These are phyloP conservation scores for Naganishia vishniacii DNA, from an alignment of 768 basidiomycete genomes.

Conservation along the genomic window DNA sequence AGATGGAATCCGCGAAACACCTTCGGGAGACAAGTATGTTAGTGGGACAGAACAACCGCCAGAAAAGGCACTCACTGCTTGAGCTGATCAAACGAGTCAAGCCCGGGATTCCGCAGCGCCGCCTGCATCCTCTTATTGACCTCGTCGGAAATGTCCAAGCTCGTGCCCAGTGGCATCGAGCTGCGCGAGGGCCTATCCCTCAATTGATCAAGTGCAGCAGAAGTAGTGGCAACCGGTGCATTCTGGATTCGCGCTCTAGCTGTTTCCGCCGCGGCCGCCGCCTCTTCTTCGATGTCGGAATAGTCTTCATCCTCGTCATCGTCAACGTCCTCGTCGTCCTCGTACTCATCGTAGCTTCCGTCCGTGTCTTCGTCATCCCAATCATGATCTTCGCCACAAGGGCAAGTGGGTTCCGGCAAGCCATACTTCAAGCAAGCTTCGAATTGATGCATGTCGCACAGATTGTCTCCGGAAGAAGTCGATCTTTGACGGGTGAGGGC, in stretches of 20 bases:
- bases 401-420: slow-evolving; percentile 18
- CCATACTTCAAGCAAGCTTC: slow-evolving; percentile 20
- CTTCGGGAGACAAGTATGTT: neutral
- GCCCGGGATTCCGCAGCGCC: neutral
- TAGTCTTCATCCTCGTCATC: slow-evolving; percentile 16
- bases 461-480: slow-evolving; percentile 14
- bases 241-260: slow-evolving; percentile 7
- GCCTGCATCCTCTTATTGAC: slow-evolving; percentile 14
- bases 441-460: slow-evolving; percentile 20
- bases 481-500: slow-evolving; percentile 1
- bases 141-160: slow-evolving; percentile 1
- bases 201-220: neutral
- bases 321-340: neutral
- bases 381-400: slow-evolving; percentile 20
- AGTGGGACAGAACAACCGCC: neutral
- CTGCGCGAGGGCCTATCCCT: neutral
- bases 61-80: neutral
- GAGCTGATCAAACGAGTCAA: slow-evolving; percentile 10
- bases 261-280: slow-evolving; percentile 4
- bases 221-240: neutral
- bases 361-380: slow-evolving; percentile 22
- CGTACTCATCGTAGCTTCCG: slow-evolving; percentile 16
- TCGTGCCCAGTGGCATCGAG: neutral
- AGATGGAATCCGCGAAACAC: slow-evolving; percentile 4
- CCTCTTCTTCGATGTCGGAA: slow-evolving; percentile 20